phyloP scores from a whole-genome alignment of 2,329 filamentous ascomycete genomes.

The Talaromyces marneffei region DNA sequence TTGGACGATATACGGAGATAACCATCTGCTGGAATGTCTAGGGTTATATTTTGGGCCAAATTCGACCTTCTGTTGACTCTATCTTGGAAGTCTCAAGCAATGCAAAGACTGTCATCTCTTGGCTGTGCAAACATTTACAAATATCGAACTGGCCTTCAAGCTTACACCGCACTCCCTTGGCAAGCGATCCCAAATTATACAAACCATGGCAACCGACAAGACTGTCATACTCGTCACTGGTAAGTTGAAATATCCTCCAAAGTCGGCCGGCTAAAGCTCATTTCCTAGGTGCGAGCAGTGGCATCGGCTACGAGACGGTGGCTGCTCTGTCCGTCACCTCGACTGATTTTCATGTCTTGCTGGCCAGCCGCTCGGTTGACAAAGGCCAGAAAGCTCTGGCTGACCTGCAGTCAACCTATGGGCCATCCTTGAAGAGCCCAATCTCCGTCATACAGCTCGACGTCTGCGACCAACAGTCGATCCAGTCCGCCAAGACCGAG shows the following conservation, averaged over 20 bases:
- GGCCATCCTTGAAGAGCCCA: neutral
- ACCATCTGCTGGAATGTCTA: neutral
- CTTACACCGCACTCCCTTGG: neutral
- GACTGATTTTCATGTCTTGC: neutral
- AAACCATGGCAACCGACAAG: neutral
- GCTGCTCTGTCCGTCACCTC: neutral
- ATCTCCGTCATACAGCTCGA: neutral
- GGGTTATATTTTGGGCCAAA: neutral
- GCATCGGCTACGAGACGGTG: neutral
- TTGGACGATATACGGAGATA: neutral
- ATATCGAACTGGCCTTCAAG: neutral
- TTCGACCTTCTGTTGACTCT: neutral
- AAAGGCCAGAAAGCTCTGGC: neutral
- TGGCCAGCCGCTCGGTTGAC: neutral
- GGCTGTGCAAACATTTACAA: neutral
- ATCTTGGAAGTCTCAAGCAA: too few species aligned
- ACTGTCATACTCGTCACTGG: neutral
- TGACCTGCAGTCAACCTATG: neutral
- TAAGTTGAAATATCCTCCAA: neutral
- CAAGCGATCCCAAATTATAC: neutral
- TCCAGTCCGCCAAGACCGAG: neutral
- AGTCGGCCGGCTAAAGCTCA: neutral
- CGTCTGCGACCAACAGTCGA: neutral
- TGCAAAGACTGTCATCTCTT: neutral
- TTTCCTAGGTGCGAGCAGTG: neutral